These are phyloP conservation scores for Galium porrigens DNA, from an alignment of 305 asterid genomes.

Conservation along the genomic window DNA sequence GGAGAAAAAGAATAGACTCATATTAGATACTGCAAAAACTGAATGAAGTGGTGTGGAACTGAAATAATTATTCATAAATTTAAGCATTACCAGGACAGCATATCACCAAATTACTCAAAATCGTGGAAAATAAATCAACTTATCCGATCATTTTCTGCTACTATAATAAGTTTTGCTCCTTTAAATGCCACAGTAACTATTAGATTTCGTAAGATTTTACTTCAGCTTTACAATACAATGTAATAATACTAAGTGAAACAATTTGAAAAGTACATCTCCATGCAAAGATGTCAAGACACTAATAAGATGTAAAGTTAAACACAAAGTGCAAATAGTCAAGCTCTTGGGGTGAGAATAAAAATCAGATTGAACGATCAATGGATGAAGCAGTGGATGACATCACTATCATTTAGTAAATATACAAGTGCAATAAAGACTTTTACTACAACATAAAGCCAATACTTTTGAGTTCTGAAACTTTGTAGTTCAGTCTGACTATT, in stretches of 20 bases:
- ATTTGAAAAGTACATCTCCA: neutral
- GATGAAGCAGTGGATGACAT: too few species aligned
- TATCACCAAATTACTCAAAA: neutral
- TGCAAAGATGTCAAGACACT: neutral
- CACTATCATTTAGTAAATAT: neutral
- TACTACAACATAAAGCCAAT: neutral
- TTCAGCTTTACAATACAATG: neutral
- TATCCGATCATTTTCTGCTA: neutral
- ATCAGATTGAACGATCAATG: too few species aligned
- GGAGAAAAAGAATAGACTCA: constrained; percentile 6
- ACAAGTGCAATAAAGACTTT: neutral
- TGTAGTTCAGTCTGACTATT: neutral
- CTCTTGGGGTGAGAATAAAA: neutral
- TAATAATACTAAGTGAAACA: neutral
- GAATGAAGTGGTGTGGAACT: neutral
- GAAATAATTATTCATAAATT: neutral
- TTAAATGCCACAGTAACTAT: constrained; percentile 2
- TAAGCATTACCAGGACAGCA: neutral
- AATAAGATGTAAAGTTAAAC: neutral
- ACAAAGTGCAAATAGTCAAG: neutral
- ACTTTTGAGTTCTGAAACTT: neutral
- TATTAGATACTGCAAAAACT: neutral
- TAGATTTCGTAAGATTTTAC: neutral
- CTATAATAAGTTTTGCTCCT: neutral
- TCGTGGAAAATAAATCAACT: neutral